A percentile compares a stretch with the other conserved stretches of the same genome.
phyloP scores from a whole-genome alignment of 257 asterid genomes.

The Coffea eugenioides region DNA sequence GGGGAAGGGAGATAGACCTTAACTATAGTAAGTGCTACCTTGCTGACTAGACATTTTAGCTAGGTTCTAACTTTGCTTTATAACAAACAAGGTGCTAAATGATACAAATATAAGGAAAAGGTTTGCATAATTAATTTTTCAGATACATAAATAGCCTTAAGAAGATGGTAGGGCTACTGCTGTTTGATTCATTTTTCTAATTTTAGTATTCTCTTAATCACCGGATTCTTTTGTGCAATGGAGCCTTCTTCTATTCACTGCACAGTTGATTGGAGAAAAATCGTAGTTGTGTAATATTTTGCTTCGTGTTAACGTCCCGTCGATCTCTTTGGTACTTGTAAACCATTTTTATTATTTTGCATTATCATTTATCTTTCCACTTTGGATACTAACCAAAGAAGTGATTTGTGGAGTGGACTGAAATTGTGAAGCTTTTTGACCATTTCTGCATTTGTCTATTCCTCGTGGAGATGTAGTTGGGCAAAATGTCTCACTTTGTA shows the following conservation, averaged over 20 bases:
- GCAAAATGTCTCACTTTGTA: neutral
- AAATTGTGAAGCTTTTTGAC: neutral
- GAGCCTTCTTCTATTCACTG: neutral
- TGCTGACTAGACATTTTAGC: neutral
- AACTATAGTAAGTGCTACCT: neutral
- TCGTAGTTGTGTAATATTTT: neutral
- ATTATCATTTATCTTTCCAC: neutral
- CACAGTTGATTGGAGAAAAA: neutral
- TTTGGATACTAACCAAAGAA: neutral
- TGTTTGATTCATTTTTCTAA: neutral
- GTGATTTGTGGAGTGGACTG: neutral
- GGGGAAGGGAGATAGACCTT: neutral
- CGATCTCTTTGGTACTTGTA: neutral
- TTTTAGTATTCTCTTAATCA: neutral
- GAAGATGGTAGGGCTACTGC: neutral
- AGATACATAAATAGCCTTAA: neutral
- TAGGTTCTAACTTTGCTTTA: conserved; percentile 5
- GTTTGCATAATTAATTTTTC: neutral
- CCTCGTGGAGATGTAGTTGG: neutral
- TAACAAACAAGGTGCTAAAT: neutral
- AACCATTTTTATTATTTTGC: neutral
- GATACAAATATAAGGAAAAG: neutral
- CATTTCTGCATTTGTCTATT: neutral
- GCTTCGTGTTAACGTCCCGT: too few species aligned
- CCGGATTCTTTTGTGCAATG: neutral